Conservation (phyloP, 306 rosid genomes). For the Ormosia semicastrata region DNA sequence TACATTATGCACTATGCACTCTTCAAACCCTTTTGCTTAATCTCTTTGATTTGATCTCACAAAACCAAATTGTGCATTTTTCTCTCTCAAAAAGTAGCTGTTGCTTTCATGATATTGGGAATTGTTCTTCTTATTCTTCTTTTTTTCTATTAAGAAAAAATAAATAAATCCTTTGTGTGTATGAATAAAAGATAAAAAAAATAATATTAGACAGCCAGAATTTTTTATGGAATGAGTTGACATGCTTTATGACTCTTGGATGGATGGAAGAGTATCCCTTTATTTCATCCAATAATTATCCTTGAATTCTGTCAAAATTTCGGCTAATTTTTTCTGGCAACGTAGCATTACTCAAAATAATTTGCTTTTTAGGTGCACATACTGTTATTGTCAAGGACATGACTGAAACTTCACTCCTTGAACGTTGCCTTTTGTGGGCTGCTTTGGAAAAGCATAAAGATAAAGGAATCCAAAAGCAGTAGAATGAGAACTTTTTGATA, state of each 20-base stretch:
- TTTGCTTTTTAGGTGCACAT: too few relatives aligned
- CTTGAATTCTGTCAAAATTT: too few relatives aligned
- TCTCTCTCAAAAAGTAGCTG: background rate
- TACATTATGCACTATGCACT: background rate
- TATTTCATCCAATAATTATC: too few relatives aligned
- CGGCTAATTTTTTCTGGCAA: too few relatives aligned
- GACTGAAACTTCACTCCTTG: background rate
- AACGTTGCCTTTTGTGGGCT: background rate
- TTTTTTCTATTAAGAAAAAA: background rate
- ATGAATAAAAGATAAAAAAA: background rate
- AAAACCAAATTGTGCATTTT: background rate
- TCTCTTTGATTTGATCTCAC: background rate
- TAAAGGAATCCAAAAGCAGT: background rate
- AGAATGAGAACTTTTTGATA: background rate
- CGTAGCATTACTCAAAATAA: too few relatives aligned
- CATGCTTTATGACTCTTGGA: too few relatives aligned
- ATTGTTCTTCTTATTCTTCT: background rate
- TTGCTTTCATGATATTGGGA: constrained; percentile 6
- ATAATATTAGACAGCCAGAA: background rate
- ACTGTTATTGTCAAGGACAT: background rate
- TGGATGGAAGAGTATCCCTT: too few relatives aligned
- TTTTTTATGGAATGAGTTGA: background rate
- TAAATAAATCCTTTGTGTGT: background rate
- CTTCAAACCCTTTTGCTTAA: background rate
- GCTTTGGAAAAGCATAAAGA: constrained; percentile 32